Base-by-base conservation (phyloP, 2,329 filamentous ascomycete species). In the Leptographium lundbergii region DNA sequence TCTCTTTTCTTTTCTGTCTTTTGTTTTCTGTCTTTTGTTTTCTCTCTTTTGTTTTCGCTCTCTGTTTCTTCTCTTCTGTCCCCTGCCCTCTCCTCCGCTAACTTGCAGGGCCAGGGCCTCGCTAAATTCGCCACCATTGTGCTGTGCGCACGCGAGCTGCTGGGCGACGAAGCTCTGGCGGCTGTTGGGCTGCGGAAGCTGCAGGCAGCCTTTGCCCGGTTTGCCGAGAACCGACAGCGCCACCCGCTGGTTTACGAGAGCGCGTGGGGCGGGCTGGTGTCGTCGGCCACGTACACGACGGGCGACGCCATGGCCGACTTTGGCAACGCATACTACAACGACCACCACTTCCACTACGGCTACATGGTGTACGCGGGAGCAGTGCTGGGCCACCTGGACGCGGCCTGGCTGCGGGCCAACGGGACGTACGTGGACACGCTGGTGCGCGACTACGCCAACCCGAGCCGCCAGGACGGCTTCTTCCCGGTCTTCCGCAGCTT, bases 291-390 rank as follows among this genome's bases (percentile, higher is more conserved):
- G 5, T 95, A 91, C 68, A 69, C 68, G 19, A 88, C 84, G 1
- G 84, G 83, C 1, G 81, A 95, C 63, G 70, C 81, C 6, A 84
- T 85, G 2, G 79, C 78, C 0, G 94, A 97, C 69, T 97, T 96
- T 72, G 94, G 94, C 63, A 96, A 96, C 70, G 88, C 86, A 1
- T 87, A 83, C 67, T 92, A 91, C 75, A 92, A 87, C 65, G 84
- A 87, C 66, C 84, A 87, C 65, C 84, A 87, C 68, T 87, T 87
- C 65, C 86, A 89, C 67, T 91, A 89, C 67, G 90, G 89, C 36
- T 96, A 97, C 69, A 94, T 95, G 71, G 86, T 97, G 63, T 88
- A 95, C 59, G 78, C 91, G 0, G 91, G 89, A 0, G 88, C 92
- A 1, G 81, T 94, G 7, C 90, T 97, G 60, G 91, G 82, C 0